Base-by-base conservation (phyloP, 1,284 basidiomycete genomes). In the Marasmius oreades region DNA sequence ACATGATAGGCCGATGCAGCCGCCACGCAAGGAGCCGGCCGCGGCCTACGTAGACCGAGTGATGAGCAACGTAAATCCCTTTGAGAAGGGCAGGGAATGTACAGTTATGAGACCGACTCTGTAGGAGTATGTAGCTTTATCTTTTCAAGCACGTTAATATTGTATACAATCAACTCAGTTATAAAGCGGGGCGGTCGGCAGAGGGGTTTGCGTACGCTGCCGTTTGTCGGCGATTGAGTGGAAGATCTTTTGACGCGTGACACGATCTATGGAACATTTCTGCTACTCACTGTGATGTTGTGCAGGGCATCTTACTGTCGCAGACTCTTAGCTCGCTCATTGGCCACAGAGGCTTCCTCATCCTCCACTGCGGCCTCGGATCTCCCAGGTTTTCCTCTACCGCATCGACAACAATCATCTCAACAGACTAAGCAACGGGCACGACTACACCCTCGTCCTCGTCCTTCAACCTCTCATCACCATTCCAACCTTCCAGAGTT, bases 401-500 rank as follows among this genome's bases (percentile, higher is more conserved):
- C 60, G 63, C 56, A 55, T 60, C 66, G 50, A 34, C 66, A 47
- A 23, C 55, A 63, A 67, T 56, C 64, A 33, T 64, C 47, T 63
- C 66, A 33, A 56, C 61, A 51, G 18, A 62, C 53, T 65, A 70
- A 61, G 31, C 56, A 62, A 11, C 66, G 73, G 42, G 68, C 77
- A 37, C 76, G 78, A 48, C 68, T 78, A 11, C 73, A 77, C 59
- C 77, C 73, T 1, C 71, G 71, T 20, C 88, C 88, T 1, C 78
- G 86, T 1, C 82, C 84, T 11, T 70, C 76, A 0, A 61, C 68
- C 2, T 68, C 77, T 7, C 73, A 73, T 56, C 68, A 73, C 22
- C 77, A 74, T 50, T 70, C 73, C 36, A 66, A 69, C 12, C 72
- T 84, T 0, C 78, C 83, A 1, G 70, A 72, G 18, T 79, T 92